These are phyloP conservation scores for Pilobolus umbonatus DNA, from an alignment of 192 early-diverging fungal species.

Conservation along the genomic window DNA sequence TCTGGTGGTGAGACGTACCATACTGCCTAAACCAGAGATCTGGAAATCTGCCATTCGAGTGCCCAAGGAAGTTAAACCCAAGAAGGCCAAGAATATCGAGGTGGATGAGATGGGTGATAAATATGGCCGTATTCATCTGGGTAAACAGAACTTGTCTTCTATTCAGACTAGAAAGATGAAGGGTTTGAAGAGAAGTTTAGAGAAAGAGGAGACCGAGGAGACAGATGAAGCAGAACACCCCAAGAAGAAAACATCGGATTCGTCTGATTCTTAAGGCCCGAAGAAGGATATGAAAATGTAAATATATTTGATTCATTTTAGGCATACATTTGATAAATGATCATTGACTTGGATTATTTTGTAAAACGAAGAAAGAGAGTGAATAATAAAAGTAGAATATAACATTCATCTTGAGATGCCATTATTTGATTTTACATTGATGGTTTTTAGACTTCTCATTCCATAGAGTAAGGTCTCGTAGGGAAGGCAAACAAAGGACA, in stretches of 20 bases:
- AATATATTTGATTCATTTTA: too few relatives aligned
- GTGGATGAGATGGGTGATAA: slow-evolving; percentile 89
- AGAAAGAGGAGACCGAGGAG: slow-evolving; percentile 19
- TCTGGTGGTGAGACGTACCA: slow-evolving; percentile 70
- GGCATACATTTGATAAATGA: too few relatives aligned
- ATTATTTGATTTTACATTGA: too few relatives aligned
- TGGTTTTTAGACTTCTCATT: too few relatives aligned
- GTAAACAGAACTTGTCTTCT: slow-evolving; percentile 85
- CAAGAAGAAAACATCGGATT: too few relatives aligned
- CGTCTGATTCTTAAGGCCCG: too few relatives aligned
- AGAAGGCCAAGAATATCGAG: slow-evolving; percentile 92
- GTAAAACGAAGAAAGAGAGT: slow-evolving; percentile 12
- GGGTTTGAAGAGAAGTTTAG: slow-evolving; percentile 59
- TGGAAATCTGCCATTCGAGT: slow-evolving; percentile 79
- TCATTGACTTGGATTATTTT: too few relatives aligned
- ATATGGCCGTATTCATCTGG: slow-evolving; percentile 87
- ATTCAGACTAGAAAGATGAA: slow-evolving; percentile 99
- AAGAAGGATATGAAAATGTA: too few relatives aligned
- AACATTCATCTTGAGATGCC: too few relatives aligned
- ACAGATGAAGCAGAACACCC: too few relatives aligned
- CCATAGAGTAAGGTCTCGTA: too few relatives aligned
- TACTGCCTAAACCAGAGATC: slow-evolving; percentile 69
- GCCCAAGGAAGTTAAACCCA: slow-evolving; percentile 81
- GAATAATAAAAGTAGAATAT: neutral
- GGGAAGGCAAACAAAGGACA: too few relatives aligned